Conservation (phyloP, 1,139 yeast species). For the Yamadazyma conglobata region DNA sequence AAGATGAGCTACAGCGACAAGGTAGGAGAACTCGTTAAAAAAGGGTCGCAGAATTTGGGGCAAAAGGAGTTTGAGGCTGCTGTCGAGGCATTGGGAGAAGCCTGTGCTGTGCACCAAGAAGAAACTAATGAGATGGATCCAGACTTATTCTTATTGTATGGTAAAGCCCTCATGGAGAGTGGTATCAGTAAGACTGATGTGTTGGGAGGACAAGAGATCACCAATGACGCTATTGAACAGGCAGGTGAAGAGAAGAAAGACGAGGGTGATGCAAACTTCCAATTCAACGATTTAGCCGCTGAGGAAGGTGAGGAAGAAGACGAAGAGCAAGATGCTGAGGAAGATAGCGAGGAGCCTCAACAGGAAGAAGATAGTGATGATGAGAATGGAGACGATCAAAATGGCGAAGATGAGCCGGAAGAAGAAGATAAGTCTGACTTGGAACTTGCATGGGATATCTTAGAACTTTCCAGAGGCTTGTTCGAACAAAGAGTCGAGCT, state of each 20-base stretch:
- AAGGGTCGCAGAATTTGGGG: constrained; percentile 45
- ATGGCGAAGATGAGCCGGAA: constrained; percentile 24
- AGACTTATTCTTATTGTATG: constrained; percentile 70
- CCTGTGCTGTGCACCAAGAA: constrained; percentile 57
- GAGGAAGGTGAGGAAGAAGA: constrained; percentile 43
- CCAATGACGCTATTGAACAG: constrained; percentile 18
- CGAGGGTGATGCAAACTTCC: constrained; percentile 44
- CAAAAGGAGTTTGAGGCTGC: constrained; percentile 67
- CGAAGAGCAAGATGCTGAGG: constrained; percentile 27
- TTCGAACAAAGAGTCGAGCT: constrained; percentile 47
- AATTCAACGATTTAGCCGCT: constrained; percentile 54
- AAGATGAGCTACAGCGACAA: constrained; percentile 9
- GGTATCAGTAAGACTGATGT: constrained; percentile 77
- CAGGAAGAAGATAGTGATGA: constrained; percentile 31
- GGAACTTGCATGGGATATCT: constrained; percentile 83
- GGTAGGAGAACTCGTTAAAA: constrained; percentile 21
- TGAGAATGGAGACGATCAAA: constrained; percentile 17
- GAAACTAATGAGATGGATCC: constrained; percentile 60
- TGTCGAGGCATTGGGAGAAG: constrained; percentile 68
- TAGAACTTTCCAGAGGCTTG: constrained; percentile 70
- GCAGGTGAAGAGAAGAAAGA: constrained; percentile 19
- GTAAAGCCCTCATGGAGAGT: constrained; percentile 72
- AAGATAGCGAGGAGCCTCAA: constrained; percentile 28
- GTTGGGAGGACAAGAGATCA: constrained; percentile 57
- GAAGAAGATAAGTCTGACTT: constrained; percentile 67